Base-by-base conservation (phyloP, 345 rosid species). In the Dimocarpus longan region DNA sequence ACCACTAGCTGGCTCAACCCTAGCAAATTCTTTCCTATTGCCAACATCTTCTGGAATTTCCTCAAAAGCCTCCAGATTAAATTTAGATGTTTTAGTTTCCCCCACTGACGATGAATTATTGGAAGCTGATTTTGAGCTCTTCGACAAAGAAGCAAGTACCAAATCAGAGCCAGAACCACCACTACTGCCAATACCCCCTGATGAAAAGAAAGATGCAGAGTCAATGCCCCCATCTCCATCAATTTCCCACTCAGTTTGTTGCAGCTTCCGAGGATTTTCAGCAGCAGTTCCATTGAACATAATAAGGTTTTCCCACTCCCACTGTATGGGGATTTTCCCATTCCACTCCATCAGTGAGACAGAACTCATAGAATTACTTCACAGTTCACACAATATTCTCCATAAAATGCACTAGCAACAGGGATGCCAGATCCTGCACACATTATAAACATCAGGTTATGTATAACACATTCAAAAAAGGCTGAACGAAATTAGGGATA, bases 231-330 rank as follows among this genome's bases (percentile, higher is more conserved):
- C 91, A 60, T 89, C 97, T 32, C 86, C 95, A 80, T 89, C 91
- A 63, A 83, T 83, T 77, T 82, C 95, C 93, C 94, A 90, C 70
- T 91, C 94, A 63, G 84, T 50, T 48, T 78, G 86, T 74, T 70
- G 80, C 62, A 82, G 81, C 77, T 91, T 91, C 82, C 86, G 88
- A 10, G 89, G 82, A 75, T 76, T 85, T 75, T 90, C 97, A 46
- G 87, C 77, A 40, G 92, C 72, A 65, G 88, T 85, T 16, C 87
- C 70, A 85, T 85, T 87, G 77, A 91, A 90, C 86, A 85, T 87
- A 52, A 86, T 82, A 10, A 88, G 80, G 70, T 85, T 90, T n/a
- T 94, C 98, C 97, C 92, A 95, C 66, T 92, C 98, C 94, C 97
- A 92, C 80, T 83, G 93, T 75, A 84, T 72, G 44, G 93, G 83